phyloP scores from a whole-genome alignment of 441 rosid genomes.

The Brassica hybrid region DNA sequence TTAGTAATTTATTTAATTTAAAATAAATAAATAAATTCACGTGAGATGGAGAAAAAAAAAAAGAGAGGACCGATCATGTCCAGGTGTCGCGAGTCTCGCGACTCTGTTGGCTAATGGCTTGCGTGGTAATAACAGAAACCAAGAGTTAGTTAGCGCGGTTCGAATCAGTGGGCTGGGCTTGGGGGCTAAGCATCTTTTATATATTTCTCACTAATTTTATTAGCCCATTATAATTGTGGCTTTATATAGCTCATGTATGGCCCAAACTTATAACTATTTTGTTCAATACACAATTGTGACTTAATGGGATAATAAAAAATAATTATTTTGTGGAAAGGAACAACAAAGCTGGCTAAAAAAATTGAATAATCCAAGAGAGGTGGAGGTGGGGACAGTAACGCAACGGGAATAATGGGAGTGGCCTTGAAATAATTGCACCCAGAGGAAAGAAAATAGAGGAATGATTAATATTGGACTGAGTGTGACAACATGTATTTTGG shows the following conservation, averaged over 20 bases:
- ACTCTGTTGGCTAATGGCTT: neutral
- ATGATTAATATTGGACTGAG: constrained; percentile 30
- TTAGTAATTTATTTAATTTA: constrained; percentile 19
- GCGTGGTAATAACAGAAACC: neutral
- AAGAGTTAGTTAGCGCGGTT: neutral
- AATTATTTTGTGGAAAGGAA: neutral
- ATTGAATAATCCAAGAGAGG: constrained; percentile 29
- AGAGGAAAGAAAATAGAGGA: neutral
- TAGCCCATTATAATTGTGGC: constrained; percentile 3
- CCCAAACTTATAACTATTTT: neutral
- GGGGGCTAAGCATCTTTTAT: neutral
- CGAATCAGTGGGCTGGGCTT: neutral
- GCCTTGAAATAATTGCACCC: constrained; percentile 37
- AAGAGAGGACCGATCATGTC: constrained; percentile 30
- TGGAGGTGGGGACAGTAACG: constrained; percentile 41
- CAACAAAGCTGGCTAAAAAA: neutral
- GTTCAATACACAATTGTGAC: neutral
- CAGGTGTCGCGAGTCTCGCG: constrained; percentile 31
- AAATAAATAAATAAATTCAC: neutral
- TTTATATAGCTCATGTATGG: neutral
- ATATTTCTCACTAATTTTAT: neutral
- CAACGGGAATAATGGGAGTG: constrained; percentile 46
- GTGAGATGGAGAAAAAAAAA: constrained; percentile 6
- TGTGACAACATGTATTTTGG: constrained; percentile 38
- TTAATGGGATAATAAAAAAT: neutral